phyloP scores from a whole-genome alignment of 2,329 filamentous ascomycete species.

The Aureobasidium melanogenum region DNA sequence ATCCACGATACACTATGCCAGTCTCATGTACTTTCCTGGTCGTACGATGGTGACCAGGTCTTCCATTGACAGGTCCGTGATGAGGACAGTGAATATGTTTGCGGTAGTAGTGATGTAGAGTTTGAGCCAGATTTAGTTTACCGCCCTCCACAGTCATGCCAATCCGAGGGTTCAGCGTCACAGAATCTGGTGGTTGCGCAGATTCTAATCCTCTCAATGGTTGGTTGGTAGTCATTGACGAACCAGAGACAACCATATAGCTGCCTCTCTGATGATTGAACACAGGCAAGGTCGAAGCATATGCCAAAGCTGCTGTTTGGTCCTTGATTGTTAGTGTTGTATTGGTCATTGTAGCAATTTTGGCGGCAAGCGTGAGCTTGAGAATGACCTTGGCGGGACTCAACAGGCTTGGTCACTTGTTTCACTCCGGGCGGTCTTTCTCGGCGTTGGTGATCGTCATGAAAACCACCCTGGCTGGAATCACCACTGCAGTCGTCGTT shows the following conservation, averaged over 20 bases:
- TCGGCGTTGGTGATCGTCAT: neutral
- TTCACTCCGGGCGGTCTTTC: neutral
- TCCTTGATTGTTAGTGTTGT: neutral
- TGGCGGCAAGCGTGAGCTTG: neutral
- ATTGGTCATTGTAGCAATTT: too few species aligned
- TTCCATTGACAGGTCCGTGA: neutral
- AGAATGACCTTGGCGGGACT: too few species aligned
- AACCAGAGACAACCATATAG: neutral
- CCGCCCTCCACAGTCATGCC: neutral
- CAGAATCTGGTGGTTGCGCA: neutral
- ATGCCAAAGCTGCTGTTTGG: neutral
- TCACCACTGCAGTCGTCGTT: neutral
- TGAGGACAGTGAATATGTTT: neutral
- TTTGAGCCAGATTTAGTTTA: neutral
- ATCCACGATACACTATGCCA: neutral
- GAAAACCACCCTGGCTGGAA: neutral
- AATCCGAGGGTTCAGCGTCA: neutral
- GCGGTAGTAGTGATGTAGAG: neutral
- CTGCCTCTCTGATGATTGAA: neutral
- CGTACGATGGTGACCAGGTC: neutral
- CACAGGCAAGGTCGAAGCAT: neutral
- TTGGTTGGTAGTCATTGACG: neutral
- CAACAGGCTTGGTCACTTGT: neutral
- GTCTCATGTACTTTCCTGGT: neutral
- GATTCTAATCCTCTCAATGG: neutral